Base-by-base conservation (phyloP, 2,329 filamentous ascomycete species). In the Pezicula neosporulosa region DNA sequence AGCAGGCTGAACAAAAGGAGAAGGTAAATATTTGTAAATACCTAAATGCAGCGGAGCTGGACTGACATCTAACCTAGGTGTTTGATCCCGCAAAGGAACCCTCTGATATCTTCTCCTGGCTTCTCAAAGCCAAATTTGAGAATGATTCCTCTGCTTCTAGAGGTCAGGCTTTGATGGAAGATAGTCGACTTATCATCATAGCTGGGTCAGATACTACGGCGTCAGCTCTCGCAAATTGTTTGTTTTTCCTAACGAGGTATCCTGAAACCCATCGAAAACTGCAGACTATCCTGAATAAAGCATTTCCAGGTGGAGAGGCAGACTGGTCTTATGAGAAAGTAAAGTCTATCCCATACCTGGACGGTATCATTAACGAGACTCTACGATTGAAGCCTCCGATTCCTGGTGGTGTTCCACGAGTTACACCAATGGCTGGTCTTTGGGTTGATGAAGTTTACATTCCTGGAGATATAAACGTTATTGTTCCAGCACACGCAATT, bases 331-430 rank as follows among this genome's bases (percentile, higher is more conserved):
- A 43, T 59, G 68, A 37, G 48, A 66, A 48, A 66, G 72, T 53
- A 57, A 62, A 44, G 56, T 54, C 28, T 24, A 45, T 55, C 7
- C 33, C 54, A 6, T 61, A 67, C 30, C 62, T 75, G 13, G 70
- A 73, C 49, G 68, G 63, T 15, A 58, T 66, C n/a, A 72, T 74
- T 61, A 68, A 74, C 49, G 73, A 76, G 53, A 62, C 70, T 1
- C 58, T 75, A 4, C 67, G 73, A n/a, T 60, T 75, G 4, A 63
- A 72, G 48, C 71, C 73, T 6, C 63, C 71, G 0, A 66, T 72
- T 1, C 68, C 70, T 1, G 64, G 63, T 7, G 69, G 65, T 1
- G 42, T 71, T 21, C 60, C 62, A 28, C 62, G 73, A 3, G 44
- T 66, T 12, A 72, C 71, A 1, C 71, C 71, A 7, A 46, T 67